These are phyloP conservation scores for Candida nemodendra DNA, from an alignment of 805 yeast genomes.

Conservation along the genomic window DNA sequence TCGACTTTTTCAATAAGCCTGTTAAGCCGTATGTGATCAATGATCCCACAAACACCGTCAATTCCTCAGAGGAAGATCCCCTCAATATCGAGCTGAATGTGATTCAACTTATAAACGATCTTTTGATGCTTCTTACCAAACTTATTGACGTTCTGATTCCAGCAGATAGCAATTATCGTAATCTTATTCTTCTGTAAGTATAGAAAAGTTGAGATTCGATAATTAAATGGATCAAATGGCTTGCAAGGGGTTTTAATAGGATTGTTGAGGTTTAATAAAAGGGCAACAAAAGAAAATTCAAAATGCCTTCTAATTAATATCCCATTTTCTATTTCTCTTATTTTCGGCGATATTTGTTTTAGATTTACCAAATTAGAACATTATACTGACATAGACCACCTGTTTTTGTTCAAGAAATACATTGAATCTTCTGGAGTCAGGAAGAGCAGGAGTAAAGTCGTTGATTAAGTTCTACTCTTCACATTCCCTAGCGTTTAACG, in stretches of 20 bases:
- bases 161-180: slow-evolving; percentile 23
- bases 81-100: slow-evolving; percentile 9
- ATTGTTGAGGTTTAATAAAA: too few species aligned
- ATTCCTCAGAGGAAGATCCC: background rate
- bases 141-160: slow-evolving; percentile 22
- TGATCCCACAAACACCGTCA: background rate
- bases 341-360: too few species aligned
- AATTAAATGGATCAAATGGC: too few species aligned
- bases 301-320: too few species aligned
- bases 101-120: slow-evolving; percentile 17
- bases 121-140: slow-evolving; percentile 17
- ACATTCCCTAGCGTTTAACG: slow-evolving; percentile 13
- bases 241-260: too few species aligned
- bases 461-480: slow-evolving; percentile 12
- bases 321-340: too few species aligned
- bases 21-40: slow-evolving; percentile 3
- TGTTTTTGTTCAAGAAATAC: slow-evolving; percentile 13
- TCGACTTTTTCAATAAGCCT: slow-evolving; percentile 18
- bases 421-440: slow-evolving; percentile 15
- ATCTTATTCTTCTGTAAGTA: slow-evolving; percentile 26
- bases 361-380: background rate
- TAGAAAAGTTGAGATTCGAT: too few species aligned
- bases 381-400: slow-evolving; percentile 1
- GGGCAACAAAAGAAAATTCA: too few species aligned
- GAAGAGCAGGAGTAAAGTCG: slow-evolving; percentile 8